Evolutionary conservation across 768 basidiomycete genomes (phyloP), one percentile per base, ranked within the genome.

Genomic region (Collybiopsis confluens): DNA sequence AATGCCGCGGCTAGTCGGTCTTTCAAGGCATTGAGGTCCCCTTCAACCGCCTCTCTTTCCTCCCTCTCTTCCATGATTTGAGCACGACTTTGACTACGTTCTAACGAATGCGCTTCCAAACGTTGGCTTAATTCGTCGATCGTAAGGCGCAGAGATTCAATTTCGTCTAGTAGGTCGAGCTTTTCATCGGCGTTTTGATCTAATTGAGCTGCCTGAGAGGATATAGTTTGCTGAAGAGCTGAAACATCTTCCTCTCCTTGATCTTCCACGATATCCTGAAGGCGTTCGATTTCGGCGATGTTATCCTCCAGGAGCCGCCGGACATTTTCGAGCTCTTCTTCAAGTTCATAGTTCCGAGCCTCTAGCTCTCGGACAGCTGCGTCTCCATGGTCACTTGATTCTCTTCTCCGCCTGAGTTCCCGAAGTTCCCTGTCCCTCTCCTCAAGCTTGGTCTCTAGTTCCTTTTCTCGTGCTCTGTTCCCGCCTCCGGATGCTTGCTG

Each of bases 1-100:
- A 84, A 77, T 1, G 83, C 79, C 1, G 88, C 90, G 1, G 91
- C 90, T 8, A 91, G 74, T 65, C 82, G 85, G 70, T 93, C 91
- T 45, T 83, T 74, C 33, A 87, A 66, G 0, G 83, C 76, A 59
- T 90, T 90, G 45, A 92, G 62, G 59, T 85, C 84, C 2, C 88
- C 87, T 63, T 92, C 89, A n/a, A 88, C 80, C 2, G 82, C 84
- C 61, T 91, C 90, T 11, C 86, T 73, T 54, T 86, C 85, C 57
- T 90, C 88, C 16, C 80, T 72, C 55, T 84, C 86, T 62, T 90
- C 88, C 45, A 88, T 57, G 1, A 88, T 70, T 68, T 83, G 79
- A 2, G 80, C 86, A 6, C 90, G 80, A 57, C 86, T 88, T 64
- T 87, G 76, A 61, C 85, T 88, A 18, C 91, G 76, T 61, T 92